Evolutionary conservation across 2,329 filamentous ascomycete species (phyloP).

Genomic region (Raffaelea deltoideospora): DNA sequence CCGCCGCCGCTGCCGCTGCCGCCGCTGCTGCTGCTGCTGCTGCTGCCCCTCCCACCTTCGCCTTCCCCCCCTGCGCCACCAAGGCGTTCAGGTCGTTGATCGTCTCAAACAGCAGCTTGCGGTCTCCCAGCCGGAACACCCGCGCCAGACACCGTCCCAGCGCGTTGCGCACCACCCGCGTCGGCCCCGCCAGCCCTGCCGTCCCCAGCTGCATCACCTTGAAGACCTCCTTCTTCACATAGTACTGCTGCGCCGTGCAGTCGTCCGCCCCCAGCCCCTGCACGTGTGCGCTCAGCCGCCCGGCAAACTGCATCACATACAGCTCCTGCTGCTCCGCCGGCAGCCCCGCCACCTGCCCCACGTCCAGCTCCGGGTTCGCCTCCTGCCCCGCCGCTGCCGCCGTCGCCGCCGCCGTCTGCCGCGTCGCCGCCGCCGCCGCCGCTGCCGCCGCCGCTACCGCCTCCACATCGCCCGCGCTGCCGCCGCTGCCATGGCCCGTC

Average conservation of each 20-base stretch:
- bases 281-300: slow-evolving; percentile 69
- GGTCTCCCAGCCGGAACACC: slow-evolving; percentile 72
- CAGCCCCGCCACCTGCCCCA: slow-evolving; percentile 75
- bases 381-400: slow-evolving; percentile 22
- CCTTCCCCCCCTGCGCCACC: slow-evolving; percentile 46
- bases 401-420: slow-evolving; percentile 10
- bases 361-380: slow-evolving; percentile 64
- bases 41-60: slow-evolving; percentile 52
- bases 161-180: slow-evolving; percentile 79
- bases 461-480: slow-evolving; percentile 4
- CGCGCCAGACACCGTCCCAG: slow-evolving; percentile 70
- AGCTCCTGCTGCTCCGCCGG: slow-evolving; percentile 92
- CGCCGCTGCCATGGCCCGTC: no score
- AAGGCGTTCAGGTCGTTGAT: slow-evolving; percentile 72
- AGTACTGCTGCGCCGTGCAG: slow-evolving; percentile 76
- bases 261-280: slow-evolving; percentile 58
- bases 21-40: slow-evolving; percentile 26
- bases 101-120: slow-evolving; percentile 85
- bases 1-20: slow-evolving; percentile 24
- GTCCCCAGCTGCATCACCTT: slow-evolving; percentile 74
- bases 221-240: slow-evolving; percentile 86
- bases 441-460: slow-evolving; percentile 7
- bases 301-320: slow-evolving; percentile 78
- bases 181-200: slow-evolving; percentile 71
- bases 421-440: slow-evolving; percentile 17